Evolutionary conservation across 768 basidiomycete species (phyloP).

Genomic region (Xanthoconium stramineum): DNA sequence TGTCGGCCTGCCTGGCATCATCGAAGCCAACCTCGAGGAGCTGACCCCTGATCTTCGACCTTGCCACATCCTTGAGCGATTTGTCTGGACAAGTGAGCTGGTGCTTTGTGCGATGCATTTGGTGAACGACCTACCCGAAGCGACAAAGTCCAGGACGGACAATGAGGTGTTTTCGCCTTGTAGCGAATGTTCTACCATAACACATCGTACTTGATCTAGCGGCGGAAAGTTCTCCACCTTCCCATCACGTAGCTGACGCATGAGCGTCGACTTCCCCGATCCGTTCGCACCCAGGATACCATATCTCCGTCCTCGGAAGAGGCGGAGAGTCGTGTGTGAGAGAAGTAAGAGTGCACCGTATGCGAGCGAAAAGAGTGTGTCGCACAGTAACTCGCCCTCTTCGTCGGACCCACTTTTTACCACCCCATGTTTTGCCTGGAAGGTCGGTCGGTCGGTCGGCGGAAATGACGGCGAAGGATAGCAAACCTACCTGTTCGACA

Average conservation of each 20-base stretch:
- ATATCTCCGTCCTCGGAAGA: constrained; percentile 89
- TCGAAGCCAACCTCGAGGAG: constrained; percentile 90
- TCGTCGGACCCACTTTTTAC: constrained; percentile 44
- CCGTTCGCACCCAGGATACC: constrained; percentile 97
- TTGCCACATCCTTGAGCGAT: constrained; percentile 57
- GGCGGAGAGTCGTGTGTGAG: constrained; percentile 88
- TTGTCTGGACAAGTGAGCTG: constrained; percentile 49
- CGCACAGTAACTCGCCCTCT: constrained; percentile 85
- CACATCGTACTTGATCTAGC: constrained; percentile 77
- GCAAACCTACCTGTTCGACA: constrained; percentile 59
- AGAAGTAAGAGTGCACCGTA: constrained; percentile 93
- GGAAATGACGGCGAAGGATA: background rate
- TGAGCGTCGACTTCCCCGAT: constrained; percentile 91
- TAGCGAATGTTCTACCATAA: constrained; percentile 97
- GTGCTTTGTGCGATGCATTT: constrained; percentile 1
- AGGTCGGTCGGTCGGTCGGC: constrained; percentile 7
- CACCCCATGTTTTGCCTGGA: constrained; percentile 58
- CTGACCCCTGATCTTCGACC: constrained; percentile 72
- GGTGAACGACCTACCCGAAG: constrained; percentile 53
- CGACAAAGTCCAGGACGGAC: constrained; percentile 86
- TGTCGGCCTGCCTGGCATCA: constrained; percentile 76
- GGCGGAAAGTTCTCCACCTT: constrained; percentile 97
- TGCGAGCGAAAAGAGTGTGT: constrained; percentile 93
- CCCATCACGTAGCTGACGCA: constrained; percentile 92
- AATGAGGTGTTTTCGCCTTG: constrained; percentile 89